These are phyloP conservation scores for Nitzschia sp. DNA, from an alignment of 108 stramenopile genomes.

Conservation along the genomic window DNA sequence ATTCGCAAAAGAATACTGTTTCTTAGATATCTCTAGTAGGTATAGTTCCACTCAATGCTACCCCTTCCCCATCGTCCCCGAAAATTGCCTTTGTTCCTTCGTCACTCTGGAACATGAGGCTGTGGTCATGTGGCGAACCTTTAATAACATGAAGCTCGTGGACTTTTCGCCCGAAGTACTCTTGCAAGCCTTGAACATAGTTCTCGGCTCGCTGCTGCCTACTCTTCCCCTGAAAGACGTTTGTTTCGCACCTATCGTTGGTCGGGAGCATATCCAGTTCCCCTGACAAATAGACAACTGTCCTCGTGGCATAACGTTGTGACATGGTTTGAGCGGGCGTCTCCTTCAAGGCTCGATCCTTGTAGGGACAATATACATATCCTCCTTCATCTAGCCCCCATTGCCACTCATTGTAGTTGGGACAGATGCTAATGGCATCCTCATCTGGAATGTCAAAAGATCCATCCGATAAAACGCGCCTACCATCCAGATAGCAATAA, in stretches of 20 bases:
- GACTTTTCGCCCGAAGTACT: constrained; percentile 20
- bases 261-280: constrained; percentile 52
- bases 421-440: constrained; percentile 38
- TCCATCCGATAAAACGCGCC: constrained; percentile 44
- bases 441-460: constrained; percentile 5
- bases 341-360: constrained; percentile 31
- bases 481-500: constrained; percentile 66
- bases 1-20: too few species aligned
- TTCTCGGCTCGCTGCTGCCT: constrained; percentile 56
- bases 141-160: constrained; percentile 57
- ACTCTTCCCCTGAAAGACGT: constrained; percentile 64
- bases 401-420: constrained; percentile 67
- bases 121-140: constrained; percentile 75
- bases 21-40: too few species aligned
- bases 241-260: constrained; percentile 54
- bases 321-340: constrained; percentile 32
- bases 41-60: too few species aligned
- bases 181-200: constrained; percentile 42
- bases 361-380: constrained; percentile 57
- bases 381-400: constrained; percentile 73
- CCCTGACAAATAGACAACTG: constrained; percentile 73
- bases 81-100: constrained; percentile 60
- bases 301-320: constrained; percentile 50
- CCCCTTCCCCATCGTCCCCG: constrained; percentile 17
- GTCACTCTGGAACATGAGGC: constrained; percentile 66